A percentile compares a stretch with the other conserved stretches of the same genome.
Evolutionary conservation across 2,329 filamentous ascomycete species (phyloP).

Genomic region (Dothideomycetes sp.): DNA sequence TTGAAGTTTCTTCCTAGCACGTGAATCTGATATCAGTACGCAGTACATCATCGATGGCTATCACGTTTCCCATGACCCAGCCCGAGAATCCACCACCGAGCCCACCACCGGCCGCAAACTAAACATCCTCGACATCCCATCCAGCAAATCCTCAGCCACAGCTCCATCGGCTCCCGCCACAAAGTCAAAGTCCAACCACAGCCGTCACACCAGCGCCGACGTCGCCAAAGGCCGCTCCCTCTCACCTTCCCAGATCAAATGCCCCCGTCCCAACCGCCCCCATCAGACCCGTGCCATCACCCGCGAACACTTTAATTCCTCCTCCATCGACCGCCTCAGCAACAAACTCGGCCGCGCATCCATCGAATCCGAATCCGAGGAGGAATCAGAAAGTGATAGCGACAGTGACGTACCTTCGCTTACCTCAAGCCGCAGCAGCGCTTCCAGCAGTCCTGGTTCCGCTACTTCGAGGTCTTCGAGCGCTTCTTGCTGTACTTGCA

Average conservation of each 20-base stretch:
- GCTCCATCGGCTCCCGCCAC: constrained; percentile 36
- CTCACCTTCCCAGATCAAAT: constrained; percentile 79
- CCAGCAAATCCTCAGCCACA: constrained; percentile 36
- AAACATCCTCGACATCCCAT: constrained; percentile 90
- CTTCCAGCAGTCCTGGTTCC: constrained; percentile 45
- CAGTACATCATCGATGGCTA: constrained; percentile 97
- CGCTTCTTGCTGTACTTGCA: constrained; percentile 68
- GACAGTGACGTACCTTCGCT: constrained; percentile 50
- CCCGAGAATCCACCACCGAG: constrained; percentile 79
- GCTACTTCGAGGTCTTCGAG: constrained; percentile 54
- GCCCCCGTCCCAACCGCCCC: constrained; percentile 81
- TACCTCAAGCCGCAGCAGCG: constrained; percentile 64
- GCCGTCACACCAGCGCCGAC: constrained; percentile 49
- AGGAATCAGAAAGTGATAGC: constrained; percentile 54
- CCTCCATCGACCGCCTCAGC: constrained; percentile 70
- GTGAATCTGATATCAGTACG: too few species aligned
- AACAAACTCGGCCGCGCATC: constrained; percentile 39
- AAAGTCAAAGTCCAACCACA: constrained; percentile 34
- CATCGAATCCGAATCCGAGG: constrained; percentile 16
- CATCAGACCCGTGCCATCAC: constrained; percentile 82
- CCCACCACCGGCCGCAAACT: constrained; percentile 94
- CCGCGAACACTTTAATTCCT: constrained; percentile 67
- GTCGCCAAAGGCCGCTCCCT: constrained; percentile 83
- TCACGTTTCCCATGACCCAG: constrained; percentile 94
- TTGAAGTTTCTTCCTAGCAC: too few species aligned